Conservation (phyloP, 257 asterid species). For the Solanum ossicruentum region DNA sequence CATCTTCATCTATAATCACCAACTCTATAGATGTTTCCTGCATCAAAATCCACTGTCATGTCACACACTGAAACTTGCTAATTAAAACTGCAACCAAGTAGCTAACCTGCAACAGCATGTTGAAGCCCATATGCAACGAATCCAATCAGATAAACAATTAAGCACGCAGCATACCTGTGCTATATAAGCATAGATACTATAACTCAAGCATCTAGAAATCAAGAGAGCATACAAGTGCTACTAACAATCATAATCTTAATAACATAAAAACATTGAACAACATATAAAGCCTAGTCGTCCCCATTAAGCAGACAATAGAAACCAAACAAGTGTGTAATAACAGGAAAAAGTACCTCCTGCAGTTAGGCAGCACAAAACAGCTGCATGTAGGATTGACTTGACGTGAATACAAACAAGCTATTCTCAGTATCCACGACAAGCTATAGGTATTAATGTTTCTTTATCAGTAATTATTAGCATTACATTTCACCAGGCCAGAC, state of each 20-base stretch:
- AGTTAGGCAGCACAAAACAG: background rate
- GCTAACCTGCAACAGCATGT: background rate
- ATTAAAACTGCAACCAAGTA: background rate
- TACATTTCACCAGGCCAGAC: background rate
- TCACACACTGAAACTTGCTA: background rate
- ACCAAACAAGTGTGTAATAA: background rate
- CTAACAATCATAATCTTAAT: background rate
- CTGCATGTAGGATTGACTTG: background rate
- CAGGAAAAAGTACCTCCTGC: background rate
- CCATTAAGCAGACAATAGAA: background rate
- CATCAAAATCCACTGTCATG: constrained; percentile 9
- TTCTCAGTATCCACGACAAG: background rate
- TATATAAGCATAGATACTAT: background rate
- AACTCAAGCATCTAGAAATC: background rate
- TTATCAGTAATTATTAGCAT: background rate
- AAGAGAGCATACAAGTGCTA: background rate
- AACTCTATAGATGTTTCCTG: constrained; percentile 92
- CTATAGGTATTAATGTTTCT: background rate
- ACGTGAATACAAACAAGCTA: background rate
- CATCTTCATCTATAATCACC: constrained; percentile 71
- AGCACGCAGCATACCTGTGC: background rate
- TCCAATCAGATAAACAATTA: background rate
- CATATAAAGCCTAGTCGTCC: background rate
- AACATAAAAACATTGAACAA: background rate
- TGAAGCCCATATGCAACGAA: background rate